These are phyloP conservation scores for Sclerotinia borealis DNA, from an alignment of 2,329 filamentous ascomycete genomes.

Conservation along the genomic window DNA sequence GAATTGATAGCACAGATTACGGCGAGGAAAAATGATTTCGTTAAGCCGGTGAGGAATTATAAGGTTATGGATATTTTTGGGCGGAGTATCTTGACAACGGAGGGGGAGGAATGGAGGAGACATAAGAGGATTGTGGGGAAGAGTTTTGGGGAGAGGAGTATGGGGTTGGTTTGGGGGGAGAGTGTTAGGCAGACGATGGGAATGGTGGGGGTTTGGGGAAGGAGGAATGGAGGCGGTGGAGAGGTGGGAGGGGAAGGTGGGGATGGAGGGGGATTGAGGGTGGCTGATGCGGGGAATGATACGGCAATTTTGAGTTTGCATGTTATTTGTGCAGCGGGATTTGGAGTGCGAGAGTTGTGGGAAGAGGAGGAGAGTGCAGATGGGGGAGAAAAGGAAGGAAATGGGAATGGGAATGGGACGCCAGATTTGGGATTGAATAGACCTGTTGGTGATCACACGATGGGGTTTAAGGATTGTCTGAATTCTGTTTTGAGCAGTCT, in stretches of 20 bases:
- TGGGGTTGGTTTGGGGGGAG: conserved; percentile 38
- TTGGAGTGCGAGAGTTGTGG: conserved; percentile 35
- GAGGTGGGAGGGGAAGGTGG: conserved; percentile 36
- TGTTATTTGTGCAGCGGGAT: conserved; percentile 49
- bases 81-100: conserved; percentile 28
- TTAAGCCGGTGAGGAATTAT: conserved; percentile 30
- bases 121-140: conserved; percentile 31
- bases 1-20: conserved; percentile 27
- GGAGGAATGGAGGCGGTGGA: conserved; percentile 41
- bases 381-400: too few relatives aligned
- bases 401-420: neutral
- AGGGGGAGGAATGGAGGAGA: conserved; percentile 31
- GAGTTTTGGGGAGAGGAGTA: conserved; percentile 41
- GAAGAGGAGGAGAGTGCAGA: conserved; percentile 34
- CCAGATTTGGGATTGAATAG: neutral
- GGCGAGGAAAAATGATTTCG: conserved; percentile 27
- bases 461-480: conserved; percentile 46
- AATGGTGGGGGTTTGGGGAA: conserved; percentile 41
- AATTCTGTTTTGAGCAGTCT: conserved; percentile 42
- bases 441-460: conserved; percentile 21
- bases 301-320: conserved; percentile 46
- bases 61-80: conserved; percentile 31
- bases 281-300: conserved; percentile 38
- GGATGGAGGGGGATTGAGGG: conserved; percentile 28
- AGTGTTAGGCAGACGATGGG: conserved; percentile 41